Percentiles rank a stretch among this genome's conserved stretches.
These are phyloP conservation scores for Fusarium paranaense DNA, from an alignment of 2,329 filamentous ascomycete species.

Conservation along the genomic window DNA sequence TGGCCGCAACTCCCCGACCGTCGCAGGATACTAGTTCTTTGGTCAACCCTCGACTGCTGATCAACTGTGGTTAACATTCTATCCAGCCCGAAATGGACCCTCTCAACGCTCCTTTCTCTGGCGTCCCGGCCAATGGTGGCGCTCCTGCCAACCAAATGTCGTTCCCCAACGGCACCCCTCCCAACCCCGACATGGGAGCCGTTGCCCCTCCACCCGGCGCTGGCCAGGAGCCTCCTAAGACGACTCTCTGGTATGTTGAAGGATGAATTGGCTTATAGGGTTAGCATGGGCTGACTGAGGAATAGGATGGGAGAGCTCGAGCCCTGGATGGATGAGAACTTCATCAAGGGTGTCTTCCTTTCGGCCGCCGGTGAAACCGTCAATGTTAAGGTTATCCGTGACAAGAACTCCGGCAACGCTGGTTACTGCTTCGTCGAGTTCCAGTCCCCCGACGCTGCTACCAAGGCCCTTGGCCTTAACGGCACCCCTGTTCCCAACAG, in stretches of 20 bases:
- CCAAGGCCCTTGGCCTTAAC: conserved; percentile 91
- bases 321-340: conserved; percentile 99
- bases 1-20: background rate
- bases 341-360: conserved; percentile 90
- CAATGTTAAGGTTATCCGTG: conserved; percentile 99
- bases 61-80: conserved; percentile 7
- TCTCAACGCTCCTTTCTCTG: conserved; percentile 47
- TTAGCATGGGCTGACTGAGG: conserved; percentile 18
- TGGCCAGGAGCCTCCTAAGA: conserved; percentile 64
- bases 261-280: accelerated
- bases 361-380: conserved; percentile 93
- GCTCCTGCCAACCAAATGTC: conserved; percentile 49
- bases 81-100: conserved; percentile 46
- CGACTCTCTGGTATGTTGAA: conserved; percentile 64
- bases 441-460: conserved; percentile 81
- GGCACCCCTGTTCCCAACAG: conserved; percentile 93
- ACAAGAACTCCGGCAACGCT: conserved; percentile 98
- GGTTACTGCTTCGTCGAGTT: conserved; percentile 99
- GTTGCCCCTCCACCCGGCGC: conserved; percentile 49
- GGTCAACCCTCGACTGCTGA: background rate
- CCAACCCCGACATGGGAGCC: conserved; percentile 52
- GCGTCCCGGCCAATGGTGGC: conserved; percentile 48
- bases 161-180: conserved; percentile 55
- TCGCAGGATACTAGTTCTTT: background rate
- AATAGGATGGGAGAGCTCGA: conserved; percentile 98